These are phyloP conservation scores for Yamadazyma sp. DNA, from an alignment of 1,139 yeast species.

Conservation along the genomic window DNA sequence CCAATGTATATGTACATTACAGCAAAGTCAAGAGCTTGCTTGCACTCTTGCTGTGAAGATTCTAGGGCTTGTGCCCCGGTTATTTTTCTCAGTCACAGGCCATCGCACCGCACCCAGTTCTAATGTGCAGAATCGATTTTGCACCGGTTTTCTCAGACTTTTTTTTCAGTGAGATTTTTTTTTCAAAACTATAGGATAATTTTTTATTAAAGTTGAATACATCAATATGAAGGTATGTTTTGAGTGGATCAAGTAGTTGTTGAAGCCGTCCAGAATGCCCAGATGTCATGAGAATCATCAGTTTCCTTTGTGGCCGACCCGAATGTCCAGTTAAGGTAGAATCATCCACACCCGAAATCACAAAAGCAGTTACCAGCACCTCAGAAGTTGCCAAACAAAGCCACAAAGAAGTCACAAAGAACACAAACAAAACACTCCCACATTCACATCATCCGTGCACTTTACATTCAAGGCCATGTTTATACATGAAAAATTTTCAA, in stretches of 20 bases:
- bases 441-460: too few species aligned
- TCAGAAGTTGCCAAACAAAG: too few species aligned
- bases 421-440: too few species aligned
- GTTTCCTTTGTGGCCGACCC: neutral
- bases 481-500: neutral
- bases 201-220: slow-evolving; percentile 9
- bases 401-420: too few species aligned
- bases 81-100: neutral
- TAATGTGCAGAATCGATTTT: slow-evolving; percentile 4
- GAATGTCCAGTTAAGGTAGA: too few species aligned
- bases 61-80: slow-evolving; percentile 2
- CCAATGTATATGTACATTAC: too few species aligned
- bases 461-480: too few species aligned
- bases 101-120: too few species aligned
- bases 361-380: too few species aligned
- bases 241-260: neutral
- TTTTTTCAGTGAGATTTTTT: slow-evolving; percentile 27
- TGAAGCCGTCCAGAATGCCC: neutral
- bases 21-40: too few species aligned
- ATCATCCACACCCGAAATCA: too few species aligned
- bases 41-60: too few species aligned
- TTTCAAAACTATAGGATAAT: slow-evolving; percentile 15
- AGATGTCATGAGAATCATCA: neutral
- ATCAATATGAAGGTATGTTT: slow-evolving; percentile 16
- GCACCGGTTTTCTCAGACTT: slow-evolving; percentile 1